phyloP scores from a whole-genome alignment of 495 filamentous ascomycete species.

The Annulohypoxylon nitens region DNA sequence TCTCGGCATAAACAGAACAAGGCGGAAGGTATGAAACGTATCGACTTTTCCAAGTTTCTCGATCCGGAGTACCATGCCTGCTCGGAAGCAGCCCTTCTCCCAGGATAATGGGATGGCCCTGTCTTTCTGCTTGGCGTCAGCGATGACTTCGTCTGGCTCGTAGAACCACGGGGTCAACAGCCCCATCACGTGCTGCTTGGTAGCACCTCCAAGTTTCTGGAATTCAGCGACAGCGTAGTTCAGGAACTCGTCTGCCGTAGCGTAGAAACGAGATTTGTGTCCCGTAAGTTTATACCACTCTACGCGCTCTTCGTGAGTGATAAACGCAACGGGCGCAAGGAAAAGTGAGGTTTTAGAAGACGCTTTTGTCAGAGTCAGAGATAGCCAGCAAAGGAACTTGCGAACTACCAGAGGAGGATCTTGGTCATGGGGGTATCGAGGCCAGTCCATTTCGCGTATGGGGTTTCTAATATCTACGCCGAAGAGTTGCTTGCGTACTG shows the following conservation, averaged over 20 bases:
- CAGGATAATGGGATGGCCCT: conserved; percentile 15
- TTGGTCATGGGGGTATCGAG: conserved; percentile 30
- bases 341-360: conserved; percentile 24
- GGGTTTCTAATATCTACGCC: conserved; percentile 19
- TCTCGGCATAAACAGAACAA: conserved; percentile 28
- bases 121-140: background rate
- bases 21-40: background rate
- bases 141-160: background rate
- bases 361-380: conserved; percentile 7
- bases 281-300: conserved; percentile 36
- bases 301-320: conserved; percentile 16
- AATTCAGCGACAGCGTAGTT: conserved; percentile 25
- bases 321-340: conserved; percentile 38
- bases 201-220: background rate
- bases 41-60: background rate
- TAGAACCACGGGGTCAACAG: conserved; percentile 44
- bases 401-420: conserved; percentile 9
- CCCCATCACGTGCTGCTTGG: conserved; percentile 24
- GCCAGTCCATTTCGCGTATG: background rate
- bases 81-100: conserved; percentile 20
- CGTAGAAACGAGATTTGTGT: conserved; percentile 38
- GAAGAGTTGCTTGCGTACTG: conserved; percentile 22
- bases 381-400: conserved; percentile 30
- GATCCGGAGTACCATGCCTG: conserved; percentile 26
- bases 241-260: conserved; percentile 35